Percentiles rank a stretch among this genome's conserved stretches.
Evolutionary conservation across 2,329 filamentous ascomycete genomes (phyloP).

Genomic region (Dactylellina cionopaga): DNA sequence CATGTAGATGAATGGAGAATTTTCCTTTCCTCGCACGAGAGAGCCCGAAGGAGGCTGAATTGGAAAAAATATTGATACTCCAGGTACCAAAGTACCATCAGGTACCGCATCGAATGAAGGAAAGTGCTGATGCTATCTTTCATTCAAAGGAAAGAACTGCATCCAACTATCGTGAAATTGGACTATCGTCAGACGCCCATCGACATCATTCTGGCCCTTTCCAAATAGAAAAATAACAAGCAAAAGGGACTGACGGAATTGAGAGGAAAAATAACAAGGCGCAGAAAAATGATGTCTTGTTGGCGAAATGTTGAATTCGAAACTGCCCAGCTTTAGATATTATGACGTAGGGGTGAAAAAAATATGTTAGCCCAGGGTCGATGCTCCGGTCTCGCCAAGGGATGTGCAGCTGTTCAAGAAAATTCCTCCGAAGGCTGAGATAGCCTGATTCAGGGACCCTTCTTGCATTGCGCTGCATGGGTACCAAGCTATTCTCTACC

Average conservation of each 20-base stretch:
- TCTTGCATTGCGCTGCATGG: background rate
- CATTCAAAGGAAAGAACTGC: slow-evolving; percentile 10
- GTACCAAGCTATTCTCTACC: slow-evolving; percentile 14
- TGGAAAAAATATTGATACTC: background rate
- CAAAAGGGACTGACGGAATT: background rate
- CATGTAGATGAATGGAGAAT: slow-evolving; percentile 2
- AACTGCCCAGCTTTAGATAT: no score
- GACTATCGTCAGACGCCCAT: background rate
- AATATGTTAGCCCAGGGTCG: background rate
- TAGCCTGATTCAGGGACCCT: slow-evolving; percentile 30
- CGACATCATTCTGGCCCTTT: background rate
- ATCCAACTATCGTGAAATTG: slow-evolving; percentile 11
- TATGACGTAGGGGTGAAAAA: slow-evolving; percentile 30
- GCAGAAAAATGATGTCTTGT: no score
- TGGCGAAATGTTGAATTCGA: no score
- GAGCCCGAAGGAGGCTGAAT: background rate
- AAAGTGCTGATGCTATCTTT: slow-evolving; percentile 15
- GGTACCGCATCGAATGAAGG: slow-evolving; percentile 19
- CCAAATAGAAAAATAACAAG: background rate
- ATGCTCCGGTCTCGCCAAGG: background rate
- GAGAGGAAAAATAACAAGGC: background rate
- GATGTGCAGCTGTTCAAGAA: slow-evolving; percentile 1
- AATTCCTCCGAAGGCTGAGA: slow-evolving; percentile 42
- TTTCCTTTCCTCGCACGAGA: slow-evolving; percentile 21
- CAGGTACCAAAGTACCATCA: slow-evolving; percentile 13